Base-by-base conservation (phyloP, 129 eudicot species). In the Pulicaria dysenterica region DNA sequence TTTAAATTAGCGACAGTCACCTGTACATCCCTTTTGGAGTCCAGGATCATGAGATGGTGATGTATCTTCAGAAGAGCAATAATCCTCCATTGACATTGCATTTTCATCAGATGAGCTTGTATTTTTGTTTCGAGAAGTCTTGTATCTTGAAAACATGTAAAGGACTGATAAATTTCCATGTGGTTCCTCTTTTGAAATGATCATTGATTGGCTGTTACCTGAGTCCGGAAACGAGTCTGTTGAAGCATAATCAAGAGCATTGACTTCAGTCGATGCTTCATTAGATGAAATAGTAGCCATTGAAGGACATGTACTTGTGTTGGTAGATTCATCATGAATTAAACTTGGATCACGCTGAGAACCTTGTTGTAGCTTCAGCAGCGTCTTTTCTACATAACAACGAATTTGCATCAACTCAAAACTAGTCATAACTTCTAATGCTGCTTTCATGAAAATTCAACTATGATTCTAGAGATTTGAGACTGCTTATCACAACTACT, bases 341-440 rank as follows among this genome's bases (percentile, higher is more conserved):
- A 56, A 15, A 59, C 73, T 75, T 45, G 65, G 61, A 79, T 69
- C 64, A 13, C 77, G 86, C 11, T 57, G 86, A 64, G 97, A 86
- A n/a, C 96, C 97, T 78, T 86, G 74, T 80, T 84, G 87, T 59
- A 92, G 91, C 86, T 89, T 92, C 82, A 84, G 40, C 36, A 92
- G 82, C 24, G 96, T 92, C 54, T 86, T 76, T 69, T 92, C 97
- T 92, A 63, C 82, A 85, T 60, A 64, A 81, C 45, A 19, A 54
- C 12, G 41, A 17, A 15, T 1, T 17, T 3, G 5, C 5, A 36
- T 47, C 36, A 36, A 8, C 3, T 56, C 7, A 42, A 6, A 41
- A n/a, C n/a, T n/a, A n/a, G n/a, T n/a, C n/a, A n/a, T n/a, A n/a
- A n/a, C n/a, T n/a, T n/a, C n/a, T n/a, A n/a, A 24, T 24, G 31